These are phyloP conservation scores for Thymus quinquecostatus DNA, from an alignment of 257 asterid genomes.

Conservation along the genomic window DNA sequence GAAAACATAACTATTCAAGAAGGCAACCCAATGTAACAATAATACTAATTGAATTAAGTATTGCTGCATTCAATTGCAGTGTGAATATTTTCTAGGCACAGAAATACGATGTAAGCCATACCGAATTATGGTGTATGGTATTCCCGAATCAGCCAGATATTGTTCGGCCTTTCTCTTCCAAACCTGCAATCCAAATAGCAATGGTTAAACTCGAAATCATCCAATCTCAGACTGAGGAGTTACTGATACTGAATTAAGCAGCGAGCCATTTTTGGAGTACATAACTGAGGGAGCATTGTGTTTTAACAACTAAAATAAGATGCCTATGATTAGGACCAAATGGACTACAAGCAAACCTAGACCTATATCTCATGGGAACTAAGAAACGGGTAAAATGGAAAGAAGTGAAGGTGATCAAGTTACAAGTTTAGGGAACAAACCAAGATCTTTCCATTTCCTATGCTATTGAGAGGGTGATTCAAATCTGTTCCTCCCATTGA, in stretches of 20 bases:
- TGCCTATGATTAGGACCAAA: background rate
- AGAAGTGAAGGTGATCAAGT: background rate
- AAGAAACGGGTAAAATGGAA: background rate
- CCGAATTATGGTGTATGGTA: slow-evolving; percentile 96
- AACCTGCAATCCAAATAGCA: slow-evolving; percentile 43
- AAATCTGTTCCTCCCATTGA: slow-evolving; percentile 94
- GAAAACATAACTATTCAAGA: background rate
- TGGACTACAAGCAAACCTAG: background rate
- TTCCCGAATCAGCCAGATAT: slow-evolving; percentile 86
- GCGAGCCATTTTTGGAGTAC: background rate
- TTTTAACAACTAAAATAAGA: background rate
- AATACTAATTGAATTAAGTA: background rate
- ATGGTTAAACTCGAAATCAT: too few species aligned
- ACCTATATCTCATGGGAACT: background rate
- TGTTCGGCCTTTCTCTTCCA: slow-evolving; percentile 98
- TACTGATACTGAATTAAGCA: background rate
- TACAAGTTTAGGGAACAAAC: slow-evolving; percentile 40
- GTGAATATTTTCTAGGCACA: background rate
- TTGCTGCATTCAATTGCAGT: background rate
- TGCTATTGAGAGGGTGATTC: slow-evolving; percentile 73
- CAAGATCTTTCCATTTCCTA: slow-evolving; percentile 93
- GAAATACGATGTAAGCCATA: slow-evolving; percentile 28
- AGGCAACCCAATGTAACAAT: background rate
- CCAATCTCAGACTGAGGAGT: background rate
- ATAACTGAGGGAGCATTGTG: background rate